Base-by-base conservation (phyloP, 305 asterid species). In the Rubia balearica region DNA sequence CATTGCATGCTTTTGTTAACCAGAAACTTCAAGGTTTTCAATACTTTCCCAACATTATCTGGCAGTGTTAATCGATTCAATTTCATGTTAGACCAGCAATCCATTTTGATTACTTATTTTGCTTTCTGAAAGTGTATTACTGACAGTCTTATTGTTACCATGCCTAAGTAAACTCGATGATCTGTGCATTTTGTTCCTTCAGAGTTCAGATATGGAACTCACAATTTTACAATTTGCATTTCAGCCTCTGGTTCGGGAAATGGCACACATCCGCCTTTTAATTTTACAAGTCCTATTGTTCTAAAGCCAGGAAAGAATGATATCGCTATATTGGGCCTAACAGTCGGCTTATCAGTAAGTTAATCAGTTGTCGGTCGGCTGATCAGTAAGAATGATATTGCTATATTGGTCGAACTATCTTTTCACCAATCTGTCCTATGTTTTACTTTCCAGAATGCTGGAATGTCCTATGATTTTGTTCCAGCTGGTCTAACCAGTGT, bases 401-500 rank as follows among this genome's bases (percentile, higher is more conserved):
- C 16, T 48, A 14, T 14, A 48, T 13, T 48, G 55, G 55, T 48
- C 14, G 55, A 48, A 48, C 38, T 33, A 33, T 33, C 38, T 33
- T 33, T 33, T 33, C 38, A 33, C 38, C 38, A 33, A 33, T 33
- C 38, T 33, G 38, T 33, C 38, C 38, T 33, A 4, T 38, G 62
- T 65, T 68, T 59, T 74, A 74, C 70, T 70, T 76, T 80, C 51
- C 75, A 92, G 98, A 92, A 84, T 78, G 98, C 98, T 72, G 98
- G 98, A 80, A 68, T 96, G 40, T 88, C 85, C 62, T 91, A 89
- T 81, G 98, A 92, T 79, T 90, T 91, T 91, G 60, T 83, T 71
- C 96, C 96, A 77, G 96, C 98, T 24, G 96, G 96, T 82, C 96
- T 91, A 63, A 88, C 85, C 42, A 85, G 80, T 73, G 92, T 90